phyloP scores from a whole-genome alignment of 2,329 filamentous ascomycete genomes.

The Penicillium sp. region DNA sequence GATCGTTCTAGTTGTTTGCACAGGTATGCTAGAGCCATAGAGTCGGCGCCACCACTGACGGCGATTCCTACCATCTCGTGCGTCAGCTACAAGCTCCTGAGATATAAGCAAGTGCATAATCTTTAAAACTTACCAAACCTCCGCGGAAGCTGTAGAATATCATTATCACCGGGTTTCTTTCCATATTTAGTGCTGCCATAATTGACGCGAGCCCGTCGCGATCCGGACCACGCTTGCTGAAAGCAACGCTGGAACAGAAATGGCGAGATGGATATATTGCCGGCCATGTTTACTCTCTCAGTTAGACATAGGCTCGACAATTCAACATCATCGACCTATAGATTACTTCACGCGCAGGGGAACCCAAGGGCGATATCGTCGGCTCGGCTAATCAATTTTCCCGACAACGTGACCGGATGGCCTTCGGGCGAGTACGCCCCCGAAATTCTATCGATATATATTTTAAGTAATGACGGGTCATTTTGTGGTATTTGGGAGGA shows the following conservation, averaged over 20 bases:
- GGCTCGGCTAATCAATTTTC: conserved; percentile 4
- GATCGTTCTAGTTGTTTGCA: conserved; percentile 52
- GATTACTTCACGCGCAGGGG: not conserved
- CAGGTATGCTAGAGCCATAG: conserved; percentile 88
- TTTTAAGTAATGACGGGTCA: accelerated
- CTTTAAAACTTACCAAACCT: conserved; percentile 26
- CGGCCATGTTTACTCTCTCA: not conserved
- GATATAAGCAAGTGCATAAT: not conserved
- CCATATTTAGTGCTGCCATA: conserved; percentile 5
- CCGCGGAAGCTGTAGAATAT: conserved; percentile 20
- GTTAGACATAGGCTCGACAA: not conserved
- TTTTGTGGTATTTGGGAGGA: not conserved
- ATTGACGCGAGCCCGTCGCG: conserved; percentile 7
- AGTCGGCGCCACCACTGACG: conserved; percentile 90
- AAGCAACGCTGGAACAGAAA: conserved; percentile 10
- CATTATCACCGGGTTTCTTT: conserved; percentile 7
- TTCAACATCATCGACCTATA: not conserved
- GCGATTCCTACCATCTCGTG: conserved; percentile 62
- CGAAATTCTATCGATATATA: not conserved
- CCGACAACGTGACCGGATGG: not conserved
- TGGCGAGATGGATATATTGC: conserved; percentile 11
- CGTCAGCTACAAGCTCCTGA: conserved; percentile 1
- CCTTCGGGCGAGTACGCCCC: not conserved
- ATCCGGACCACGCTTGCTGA: conserved; percentile 11
- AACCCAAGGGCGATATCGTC: not conserved